Base-by-base conservation (phyloP, 352 stramenopile species). In the Phytophthora nicotianae region DNA sequence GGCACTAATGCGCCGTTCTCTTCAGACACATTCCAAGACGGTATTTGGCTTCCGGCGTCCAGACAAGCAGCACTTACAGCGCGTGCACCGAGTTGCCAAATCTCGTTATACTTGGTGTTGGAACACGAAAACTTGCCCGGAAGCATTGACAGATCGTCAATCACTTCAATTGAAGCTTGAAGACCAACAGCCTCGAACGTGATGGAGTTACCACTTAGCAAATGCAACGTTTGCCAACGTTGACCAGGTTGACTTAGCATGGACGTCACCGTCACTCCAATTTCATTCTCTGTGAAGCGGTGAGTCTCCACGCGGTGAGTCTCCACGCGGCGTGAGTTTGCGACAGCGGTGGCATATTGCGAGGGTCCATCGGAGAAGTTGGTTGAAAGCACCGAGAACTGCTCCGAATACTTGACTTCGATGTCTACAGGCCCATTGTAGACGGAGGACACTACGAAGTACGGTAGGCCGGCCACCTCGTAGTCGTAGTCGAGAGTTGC, bases 1-100 rank as follows among this genome's bases (percentile, higher is more conserved):
- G 67, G 62, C 7, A 75, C 67, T n/a, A 72, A 75, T 0, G 62
- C 72, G 16, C 67, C 67, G 47, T 75, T 75, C 50, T 72, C 67
- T 14, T 62, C 57, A 11, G 58, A 49, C 42, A 57, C 59, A 5
- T 42, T 62, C 67, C 67, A 75, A 24, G 56, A 72, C 27, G 67
- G 48, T 8, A 72, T 32, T 27, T 75, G 67, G 16, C 61, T 71
- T 17, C 43, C 43, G 14, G 57, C 63, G 33, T 72, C 65, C 21
- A 75, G 10, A 29, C 67, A 75, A 4, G 67, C 67, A 3, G 62
- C 67, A n/a, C 61, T 69, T 37, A 75, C 42, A 17, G 67, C 65
- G 20, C 62, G 62, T 21, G 53, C 47, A 40, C 62, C 67, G 4
- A 75, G 50, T 16, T 47, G 50, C 67, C 67, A 75, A 40, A 75